Evolutionary conservation across 23 red algal species (phyloP).

Genomic region (Gracilaria vermiculophylla): DNA sequence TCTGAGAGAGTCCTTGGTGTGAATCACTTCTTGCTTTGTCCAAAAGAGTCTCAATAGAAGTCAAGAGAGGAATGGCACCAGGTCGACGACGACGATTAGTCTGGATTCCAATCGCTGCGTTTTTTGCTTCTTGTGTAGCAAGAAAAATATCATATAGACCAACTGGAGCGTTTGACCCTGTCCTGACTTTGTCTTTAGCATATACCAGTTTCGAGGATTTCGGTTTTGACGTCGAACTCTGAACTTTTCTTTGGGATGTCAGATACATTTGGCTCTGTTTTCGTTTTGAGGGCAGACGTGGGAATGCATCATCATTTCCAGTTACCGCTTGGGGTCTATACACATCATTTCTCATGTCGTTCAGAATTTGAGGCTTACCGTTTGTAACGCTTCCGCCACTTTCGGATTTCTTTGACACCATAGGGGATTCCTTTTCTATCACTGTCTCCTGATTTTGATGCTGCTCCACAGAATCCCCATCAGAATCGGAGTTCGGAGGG

Average conservation of each 20-base stretch:
- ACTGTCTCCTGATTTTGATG: not conserved
- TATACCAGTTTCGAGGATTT: not conserved
- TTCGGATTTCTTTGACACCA: not conserved
- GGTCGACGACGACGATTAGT: slow-evolving; percentile 36
- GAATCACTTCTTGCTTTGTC: slow-evolving; percentile 19
- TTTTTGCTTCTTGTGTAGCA: not conserved
- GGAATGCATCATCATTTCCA: not conserved
- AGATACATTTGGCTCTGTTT: not conserved
- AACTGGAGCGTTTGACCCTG: slow-evolving; percentile 39
- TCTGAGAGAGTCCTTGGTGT: slow-evolving; percentile 50
- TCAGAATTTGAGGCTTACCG: too few relatives aligned
- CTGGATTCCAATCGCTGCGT: slow-evolving; percentile 15
- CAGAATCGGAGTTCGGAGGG: not conserved
- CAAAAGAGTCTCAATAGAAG: slow-evolving; percentile 39
- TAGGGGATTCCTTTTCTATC: too few relatives aligned
- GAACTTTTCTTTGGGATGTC: not conserved
- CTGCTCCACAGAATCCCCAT: not conserved
- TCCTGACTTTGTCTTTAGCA: slow-evolving; percentile 53
- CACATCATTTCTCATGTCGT: not conserved
- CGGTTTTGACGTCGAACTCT: not conserved
- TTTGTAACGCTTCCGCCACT: not conserved
- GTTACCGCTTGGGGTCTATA: not conserved
- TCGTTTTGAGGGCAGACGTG: not conserved
- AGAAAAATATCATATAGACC: slow-evolving; percentile 42
- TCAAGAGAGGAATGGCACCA: slow-evolving; percentile 63